Conservation (phyloP, 1,284 basidiomycete species). For the Sporisorium graminicola region DNA sequence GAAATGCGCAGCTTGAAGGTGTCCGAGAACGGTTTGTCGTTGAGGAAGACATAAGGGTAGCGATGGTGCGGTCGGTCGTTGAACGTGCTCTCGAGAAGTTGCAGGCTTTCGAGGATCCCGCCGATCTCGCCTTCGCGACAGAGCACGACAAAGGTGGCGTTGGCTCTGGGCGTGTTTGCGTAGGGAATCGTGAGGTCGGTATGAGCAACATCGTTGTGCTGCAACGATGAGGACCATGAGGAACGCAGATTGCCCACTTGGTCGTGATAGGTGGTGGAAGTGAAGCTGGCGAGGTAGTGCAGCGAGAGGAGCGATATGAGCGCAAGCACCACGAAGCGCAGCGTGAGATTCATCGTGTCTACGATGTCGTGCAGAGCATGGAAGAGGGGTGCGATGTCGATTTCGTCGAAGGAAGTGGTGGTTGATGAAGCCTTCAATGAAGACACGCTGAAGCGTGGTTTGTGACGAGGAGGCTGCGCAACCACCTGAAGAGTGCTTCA, state of each 20-base stretch:
- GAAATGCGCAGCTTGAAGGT: conserved; percentile 69
- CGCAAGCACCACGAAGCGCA: conserved; percentile 37
- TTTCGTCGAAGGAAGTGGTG: background rate
- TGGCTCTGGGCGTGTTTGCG: conserved; percentile 57
- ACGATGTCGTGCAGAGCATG: background rate
- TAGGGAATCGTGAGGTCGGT: conserved; percentile 11
- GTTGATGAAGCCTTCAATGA: background rate
- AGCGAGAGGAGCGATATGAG: conserved; percentile 29
- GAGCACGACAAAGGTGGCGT: conserved; percentile 68
- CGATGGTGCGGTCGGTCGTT: conserved; percentile 54
- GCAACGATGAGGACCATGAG: conserved; percentile 5
- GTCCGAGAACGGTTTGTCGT: conserved; percentile 69
- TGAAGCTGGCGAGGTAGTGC: conserved; percentile 36
- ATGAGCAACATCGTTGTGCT: background rate
- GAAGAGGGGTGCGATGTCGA: background rate
- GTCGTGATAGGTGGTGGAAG: conserved; percentile 28
- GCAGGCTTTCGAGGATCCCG: conserved; percentile 58
- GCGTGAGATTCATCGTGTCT: conserved; percentile 21
- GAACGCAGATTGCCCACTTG: conserved; percentile 26
- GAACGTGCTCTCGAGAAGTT: conserved; percentile 61
- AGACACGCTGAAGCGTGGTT: background rate
- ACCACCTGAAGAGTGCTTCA: background rate
- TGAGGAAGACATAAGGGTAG: conserved; percentile 71
- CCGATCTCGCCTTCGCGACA: conserved; percentile 68
- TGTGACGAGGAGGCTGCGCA: background rate